Evolutionary conservation across 2,329 filamentous ascomycete species (phyloP).

Genomic region (Penicillium nordicum): DNA sequence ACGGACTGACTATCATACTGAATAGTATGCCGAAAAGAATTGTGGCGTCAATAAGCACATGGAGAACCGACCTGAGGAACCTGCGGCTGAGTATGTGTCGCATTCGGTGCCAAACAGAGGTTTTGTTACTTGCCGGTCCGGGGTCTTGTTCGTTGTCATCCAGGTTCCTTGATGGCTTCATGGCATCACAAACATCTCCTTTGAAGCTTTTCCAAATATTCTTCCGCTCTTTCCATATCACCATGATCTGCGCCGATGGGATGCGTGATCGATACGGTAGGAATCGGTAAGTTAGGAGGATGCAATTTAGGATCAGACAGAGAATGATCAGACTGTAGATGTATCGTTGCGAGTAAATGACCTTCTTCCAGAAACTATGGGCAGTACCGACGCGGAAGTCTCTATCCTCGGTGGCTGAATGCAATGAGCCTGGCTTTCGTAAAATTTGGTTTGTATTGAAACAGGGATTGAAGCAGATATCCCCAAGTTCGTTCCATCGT

Average conservation of each 20-base stretch:
- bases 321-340: slow-evolving; percentile 30
- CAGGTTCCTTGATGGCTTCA: neutral
- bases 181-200: slow-evolving; percentile 8
- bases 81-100: slow-evolving; percentile 5
- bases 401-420: slow-evolving; percentile 12
- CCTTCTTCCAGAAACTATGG: slow-evolving; percentile 14
- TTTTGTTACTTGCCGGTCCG: neutral
- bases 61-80: slow-evolving; percentile 13
- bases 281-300: slow-evolving; percentile 22
- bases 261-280: slow-evolving; percentile 26
- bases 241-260: slow-evolving; percentile 22
- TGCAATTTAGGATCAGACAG: slow-evolving; percentile 24
- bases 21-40: slow-evolving; percentile 23
- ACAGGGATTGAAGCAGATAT: slow-evolving; percentile 35
- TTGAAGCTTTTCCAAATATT: slow-evolving; percentile 20
- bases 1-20: slow-evolving; percentile 31
- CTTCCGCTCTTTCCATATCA: slow-evolving; percentile 25
- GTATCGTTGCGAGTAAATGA: slow-evolving; percentile 25
- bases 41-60: slow-evolving; percentile 9
- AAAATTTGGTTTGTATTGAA: slow-evolving; percentile 31
- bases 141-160: neutral
- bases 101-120: neutral
- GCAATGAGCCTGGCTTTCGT: slow-evolving; percentile 20
- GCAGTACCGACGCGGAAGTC: slow-evolving; percentile 8
- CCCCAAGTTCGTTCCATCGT: slow-evolving; percentile 19